These are phyloP conservation scores for Pyricularia sp. DNA, from an alignment of 2,329 filamentous ascomycete species.

Conservation along the genomic window DNA sequence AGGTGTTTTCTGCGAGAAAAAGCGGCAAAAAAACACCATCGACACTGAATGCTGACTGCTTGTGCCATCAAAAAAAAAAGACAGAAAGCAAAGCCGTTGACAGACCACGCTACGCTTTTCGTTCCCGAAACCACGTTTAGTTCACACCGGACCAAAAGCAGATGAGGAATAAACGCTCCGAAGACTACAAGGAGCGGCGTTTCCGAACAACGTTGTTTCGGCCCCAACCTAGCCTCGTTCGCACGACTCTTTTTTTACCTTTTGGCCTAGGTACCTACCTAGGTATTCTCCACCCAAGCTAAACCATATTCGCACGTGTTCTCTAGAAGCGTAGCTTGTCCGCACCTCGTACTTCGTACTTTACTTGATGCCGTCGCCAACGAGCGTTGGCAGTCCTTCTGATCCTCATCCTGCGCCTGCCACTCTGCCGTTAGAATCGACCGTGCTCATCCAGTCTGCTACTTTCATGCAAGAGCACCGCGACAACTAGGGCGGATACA, in stretches of 20 bases:
- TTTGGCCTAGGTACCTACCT: too few relatives aligned
- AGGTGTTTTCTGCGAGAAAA: neutral
- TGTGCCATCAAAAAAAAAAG: neutral
- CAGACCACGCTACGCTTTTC: neutral
- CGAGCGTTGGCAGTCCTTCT: neutral
- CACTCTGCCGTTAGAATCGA: neutral
- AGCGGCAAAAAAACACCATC: neutral
- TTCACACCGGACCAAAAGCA: neutral
- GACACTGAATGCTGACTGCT: too few relatives aligned
- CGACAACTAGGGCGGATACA: conserved; percentile 9
- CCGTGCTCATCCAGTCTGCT: conserved; percentile 6
- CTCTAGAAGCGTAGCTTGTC: neutral
- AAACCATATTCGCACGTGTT: neutral
- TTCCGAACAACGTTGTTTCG: neutral
- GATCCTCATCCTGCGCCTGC: neutral
- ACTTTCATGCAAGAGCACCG: conserved; percentile 7
- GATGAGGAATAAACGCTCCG: neutral
- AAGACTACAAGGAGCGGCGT: neutral
- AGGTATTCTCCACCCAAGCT: neutral
- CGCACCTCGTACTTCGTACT: neutral
- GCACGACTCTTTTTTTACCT: too few relatives aligned
- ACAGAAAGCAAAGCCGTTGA: neutral
- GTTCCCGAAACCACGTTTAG: neutral
- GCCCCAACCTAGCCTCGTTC: neutral
- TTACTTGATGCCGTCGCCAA: neutral